A percentile compares a stretch with the other conserved stretches of the same genome.
phyloP scores from a whole-genome alignment of 2,329 filamentous ascomycete species.

The Basipetospora chlamydospora region DNA sequence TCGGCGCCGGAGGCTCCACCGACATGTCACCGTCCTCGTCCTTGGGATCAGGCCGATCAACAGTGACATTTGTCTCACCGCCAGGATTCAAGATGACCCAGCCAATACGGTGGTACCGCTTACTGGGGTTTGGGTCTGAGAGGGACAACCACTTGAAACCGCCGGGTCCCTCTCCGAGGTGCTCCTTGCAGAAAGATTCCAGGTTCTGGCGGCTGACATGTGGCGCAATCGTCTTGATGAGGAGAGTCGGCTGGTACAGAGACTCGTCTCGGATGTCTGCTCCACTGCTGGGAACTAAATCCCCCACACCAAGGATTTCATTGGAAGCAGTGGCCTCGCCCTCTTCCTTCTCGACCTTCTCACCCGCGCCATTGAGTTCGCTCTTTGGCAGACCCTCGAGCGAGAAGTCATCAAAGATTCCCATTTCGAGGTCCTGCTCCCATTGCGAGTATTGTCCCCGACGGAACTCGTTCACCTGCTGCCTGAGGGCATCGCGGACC shows the following conservation, averaged over 20 bases:
- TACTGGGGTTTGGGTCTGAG: slow-evolving; percentile 91
- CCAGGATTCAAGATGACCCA: slow-evolving; percentile 93
- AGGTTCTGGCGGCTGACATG: slow-evolving; percentile 89
- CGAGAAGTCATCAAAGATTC: slow-evolving; percentile 86
- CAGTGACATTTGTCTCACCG: slow-evolving; percentile 47
- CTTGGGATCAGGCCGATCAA: slow-evolving; percentile 59
- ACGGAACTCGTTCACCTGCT: slow-evolving; percentile 66
- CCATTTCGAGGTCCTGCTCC: slow-evolving; percentile 73
- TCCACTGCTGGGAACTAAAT: slow-evolving; percentile 69
- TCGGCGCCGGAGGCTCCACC: slow-evolving; percentile 34
- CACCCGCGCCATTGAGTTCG: slow-evolving; percentile 76
- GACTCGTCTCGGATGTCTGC: slow-evolving; percentile 84
- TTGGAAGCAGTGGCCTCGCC: slow-evolving; percentile 84
- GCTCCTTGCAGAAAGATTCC: slow-evolving; percentile 86
- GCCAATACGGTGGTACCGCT: slow-evolving; percentile 92
- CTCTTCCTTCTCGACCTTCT: slow-evolving; percentile 83
- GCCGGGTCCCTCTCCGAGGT: slow-evolving; percentile 78
- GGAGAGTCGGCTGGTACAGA: slow-evolving; percentile 73
- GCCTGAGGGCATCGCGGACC: slow-evolving; percentile 58
- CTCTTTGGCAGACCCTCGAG: slow-evolving; percentile 88
- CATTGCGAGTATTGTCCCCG: slow-evolving; percentile 69
- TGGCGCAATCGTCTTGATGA: slow-evolving; percentile 96
- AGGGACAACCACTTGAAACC: slow-evolving; percentile 94
- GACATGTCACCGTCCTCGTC: slow-evolving; percentile 48
- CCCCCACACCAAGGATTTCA: slow-evolving; percentile 83